Conservation (phyloP, 257 asterid species). For the Gynochthodes officinalis region DNA sequence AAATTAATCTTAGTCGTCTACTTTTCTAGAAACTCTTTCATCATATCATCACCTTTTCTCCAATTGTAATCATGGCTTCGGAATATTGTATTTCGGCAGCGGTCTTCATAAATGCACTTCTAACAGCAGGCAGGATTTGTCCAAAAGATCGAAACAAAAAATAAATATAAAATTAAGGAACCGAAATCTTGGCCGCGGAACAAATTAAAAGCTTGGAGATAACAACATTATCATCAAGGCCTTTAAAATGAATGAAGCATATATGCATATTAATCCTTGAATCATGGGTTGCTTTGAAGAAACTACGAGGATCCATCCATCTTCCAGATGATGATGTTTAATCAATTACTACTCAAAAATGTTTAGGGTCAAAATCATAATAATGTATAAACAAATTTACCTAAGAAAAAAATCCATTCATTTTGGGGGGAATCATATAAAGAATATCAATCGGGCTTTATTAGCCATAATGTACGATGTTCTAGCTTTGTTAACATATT, state of each 20-base stretch:
- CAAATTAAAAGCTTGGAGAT: conserved; percentile 15
- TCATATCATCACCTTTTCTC: too few relatives aligned
- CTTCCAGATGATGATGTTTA: too few relatives aligned
- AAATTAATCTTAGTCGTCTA: too few relatives aligned
- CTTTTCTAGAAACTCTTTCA: neutral
- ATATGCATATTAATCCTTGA: conserved; percentile 38
- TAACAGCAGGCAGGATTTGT: neutral
- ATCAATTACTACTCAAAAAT: too few relatives aligned
- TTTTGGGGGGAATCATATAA: too few relatives aligned
- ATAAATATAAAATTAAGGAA: conserved; percentile 7
- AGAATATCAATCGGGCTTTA: too few relatives aligned
- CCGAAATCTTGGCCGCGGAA: conserved; percentile 10
- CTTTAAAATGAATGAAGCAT: conserved; percentile 23
- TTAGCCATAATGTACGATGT: too few relatives aligned
- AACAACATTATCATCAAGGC: conserved; percentile 16
- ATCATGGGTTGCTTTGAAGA: neutral
- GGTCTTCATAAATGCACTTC: neutral
- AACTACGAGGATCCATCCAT: conserved; percentile 5
- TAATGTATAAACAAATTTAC: too few relatives aligned
- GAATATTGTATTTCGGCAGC: neutral
- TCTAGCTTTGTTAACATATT: too few relatives aligned
- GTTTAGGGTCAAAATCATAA: too few relatives aligned
- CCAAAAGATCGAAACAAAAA: conserved; percentile 14
- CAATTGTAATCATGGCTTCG: neutral
- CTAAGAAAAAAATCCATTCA: too few relatives aligned